These are phyloP conservation scores for Phlegmacium glaucopus DNA, from an alignment of 768 basidiomycete species.

Conservation along the genomic window DNA sequence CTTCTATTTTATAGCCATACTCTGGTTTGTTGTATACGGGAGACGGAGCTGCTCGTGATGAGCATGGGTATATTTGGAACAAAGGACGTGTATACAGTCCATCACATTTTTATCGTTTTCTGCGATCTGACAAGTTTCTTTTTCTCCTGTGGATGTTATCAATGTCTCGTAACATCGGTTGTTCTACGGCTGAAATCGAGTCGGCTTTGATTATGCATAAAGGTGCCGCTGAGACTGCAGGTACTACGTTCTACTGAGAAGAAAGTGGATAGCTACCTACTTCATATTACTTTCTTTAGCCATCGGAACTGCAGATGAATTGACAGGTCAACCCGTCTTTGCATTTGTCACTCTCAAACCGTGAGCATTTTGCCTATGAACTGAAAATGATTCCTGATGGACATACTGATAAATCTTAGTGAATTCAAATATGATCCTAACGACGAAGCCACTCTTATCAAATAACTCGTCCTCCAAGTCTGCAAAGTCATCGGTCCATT, in stretches of 20 bases:
- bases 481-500: slow-evolving; percentile 98
- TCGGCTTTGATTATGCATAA: slow-evolving; percentile 92
- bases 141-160: slow-evolving; percentile 74
- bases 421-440: slow-evolving; percentile 76
- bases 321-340: slow-evolving; percentile 92
- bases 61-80: slow-evolving; percentile 98
- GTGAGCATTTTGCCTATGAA: slow-evolving; percentile 49
- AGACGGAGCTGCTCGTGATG: slow-evolving; percentile 92
- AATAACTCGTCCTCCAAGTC: slow-evolving; percentile 92
- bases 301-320: slow-evolving; percentile 80
- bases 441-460: slow-evolving; percentile 67
- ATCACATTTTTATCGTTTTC: slow-evolving; percentile 20
- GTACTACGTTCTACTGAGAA: slow-evolving; percentile 24
- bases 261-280: neutral
- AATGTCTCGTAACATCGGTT: slow-evolving; percentile 97
- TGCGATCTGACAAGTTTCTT: neutral
- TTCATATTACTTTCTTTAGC: slow-evolving; percentile 42
- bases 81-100: slow-evolving; percentile 92
- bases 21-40: slow-evolving; percentile 96
- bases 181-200: slow-evolving; percentile 97
- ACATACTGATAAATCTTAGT: too few relatives aligned
- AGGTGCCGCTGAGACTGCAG: slow-evolving; percentile 94
- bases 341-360: slow-evolving; percentile 95
- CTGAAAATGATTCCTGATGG: too few relatives aligned
- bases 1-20: slow-evolving; percentile 49